phyloP scores from a whole-genome alignment of 202 grass and related monocot genomes.

The Zizania palustris region DNA sequence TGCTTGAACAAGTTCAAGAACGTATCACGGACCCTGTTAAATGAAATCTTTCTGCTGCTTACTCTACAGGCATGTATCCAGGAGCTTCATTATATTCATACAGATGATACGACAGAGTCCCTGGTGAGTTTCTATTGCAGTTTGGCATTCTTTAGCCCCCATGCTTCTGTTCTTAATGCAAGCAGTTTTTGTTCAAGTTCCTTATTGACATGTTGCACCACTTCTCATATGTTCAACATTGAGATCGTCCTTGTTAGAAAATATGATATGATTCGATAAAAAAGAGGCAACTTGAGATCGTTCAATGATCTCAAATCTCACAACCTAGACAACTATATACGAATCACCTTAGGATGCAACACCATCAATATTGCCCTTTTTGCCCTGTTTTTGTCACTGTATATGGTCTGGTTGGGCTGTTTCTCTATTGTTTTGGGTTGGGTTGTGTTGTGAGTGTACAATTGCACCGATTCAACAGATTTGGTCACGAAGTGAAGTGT shows the following conservation, averaged over 20 bases:
- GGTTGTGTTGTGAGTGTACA: constrained; percentile 13
- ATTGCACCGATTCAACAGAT: constrained; percentile 8
- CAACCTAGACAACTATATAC: not conserved
- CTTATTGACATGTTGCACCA: constrained; percentile 49
- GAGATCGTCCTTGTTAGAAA: not conserved
- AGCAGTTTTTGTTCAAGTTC: constrained; percentile 46
- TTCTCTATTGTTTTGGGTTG: constrained; percentile 28
- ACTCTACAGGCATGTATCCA: constrained; percentile 18
- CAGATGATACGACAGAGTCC: not conserved
- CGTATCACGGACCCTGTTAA: constrained; percentile 71
- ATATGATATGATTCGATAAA: constrained; percentile 13
- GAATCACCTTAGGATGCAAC: not conserved
- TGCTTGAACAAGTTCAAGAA: constrained; percentile 95
- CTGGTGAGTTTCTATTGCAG: constrained; percentile 25
- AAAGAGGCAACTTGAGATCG: constrained; percentile 17
- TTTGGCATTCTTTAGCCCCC: constrained; percentile 11
- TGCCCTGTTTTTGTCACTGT: not conserved
- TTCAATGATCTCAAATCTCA: constrained; percentile 22
- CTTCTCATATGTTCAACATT: constrained; percentile 25
- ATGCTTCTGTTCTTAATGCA: constrained; percentile 23
- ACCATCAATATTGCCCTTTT: not conserved
- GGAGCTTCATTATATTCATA: constrained; percentile 22
- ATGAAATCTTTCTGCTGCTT: constrained; percentile 6
- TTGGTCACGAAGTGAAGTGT: constrained; percentile 12
- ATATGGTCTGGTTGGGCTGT: constrained; percentile 21